Evolutionary conservation across 2,329 filamentous ascomycete genomes (phyloP).

Genomic region (Dothistroma septosporum): DNA sequence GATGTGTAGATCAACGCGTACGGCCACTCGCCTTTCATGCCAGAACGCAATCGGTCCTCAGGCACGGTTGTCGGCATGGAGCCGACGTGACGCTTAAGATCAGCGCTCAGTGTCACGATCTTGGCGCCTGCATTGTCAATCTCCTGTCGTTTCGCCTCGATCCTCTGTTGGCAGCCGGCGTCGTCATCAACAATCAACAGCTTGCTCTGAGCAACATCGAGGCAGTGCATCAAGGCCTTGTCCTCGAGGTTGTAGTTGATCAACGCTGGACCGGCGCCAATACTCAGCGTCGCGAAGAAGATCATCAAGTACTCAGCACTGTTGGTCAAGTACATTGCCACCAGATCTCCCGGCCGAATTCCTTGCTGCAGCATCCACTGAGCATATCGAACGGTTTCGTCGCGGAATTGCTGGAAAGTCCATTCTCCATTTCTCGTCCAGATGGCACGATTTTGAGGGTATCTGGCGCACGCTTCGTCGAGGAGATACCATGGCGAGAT

Average conservation of each 20-base stretch:
- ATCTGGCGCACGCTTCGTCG: slow-evolving; percentile 22
- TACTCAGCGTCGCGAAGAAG: slow-evolving; percentile 27
- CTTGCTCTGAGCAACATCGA: slow-evolving; percentile 37
- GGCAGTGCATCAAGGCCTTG: slow-evolving; percentile 34
- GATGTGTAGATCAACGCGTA: slow-evolving; percentile 72
- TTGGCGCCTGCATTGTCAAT: slow-evolving; percentile 55
- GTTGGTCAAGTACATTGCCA: slow-evolving; percentile 32
- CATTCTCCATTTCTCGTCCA: slow-evolving; percentile 59
- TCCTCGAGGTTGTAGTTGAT: slow-evolving; percentile 37
- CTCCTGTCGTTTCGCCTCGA: slow-evolving; percentile 49
- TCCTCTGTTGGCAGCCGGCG: slow-evolving; percentile 49
- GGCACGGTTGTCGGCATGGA: slow-evolving; percentile 20
- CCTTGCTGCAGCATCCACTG: slow-evolving; percentile 53
- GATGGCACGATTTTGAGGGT: slow-evolving; percentile 53
- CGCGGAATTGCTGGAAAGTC: slow-evolving; percentile 55
- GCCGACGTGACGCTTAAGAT: slow-evolving; percentile 44
- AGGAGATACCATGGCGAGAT: slow-evolving; percentile 30
- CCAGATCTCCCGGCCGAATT: slow-evolving; percentile 32
- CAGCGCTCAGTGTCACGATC: slow-evolving; percentile 50
- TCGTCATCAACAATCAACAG: slow-evolving; percentile 45
- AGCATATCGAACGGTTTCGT: slow-evolving; percentile 55
- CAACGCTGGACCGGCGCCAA: slow-evolving; percentile 33
- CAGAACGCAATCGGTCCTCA: slow-evolving; percentile 24
- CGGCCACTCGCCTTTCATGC: slow-evolving; percentile 47
- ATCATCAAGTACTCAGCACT: slow-evolving; percentile 30